phyloP scores from a whole-genome alignment of 139 green algal genomes.

The Micromonas commoda region DNA sequence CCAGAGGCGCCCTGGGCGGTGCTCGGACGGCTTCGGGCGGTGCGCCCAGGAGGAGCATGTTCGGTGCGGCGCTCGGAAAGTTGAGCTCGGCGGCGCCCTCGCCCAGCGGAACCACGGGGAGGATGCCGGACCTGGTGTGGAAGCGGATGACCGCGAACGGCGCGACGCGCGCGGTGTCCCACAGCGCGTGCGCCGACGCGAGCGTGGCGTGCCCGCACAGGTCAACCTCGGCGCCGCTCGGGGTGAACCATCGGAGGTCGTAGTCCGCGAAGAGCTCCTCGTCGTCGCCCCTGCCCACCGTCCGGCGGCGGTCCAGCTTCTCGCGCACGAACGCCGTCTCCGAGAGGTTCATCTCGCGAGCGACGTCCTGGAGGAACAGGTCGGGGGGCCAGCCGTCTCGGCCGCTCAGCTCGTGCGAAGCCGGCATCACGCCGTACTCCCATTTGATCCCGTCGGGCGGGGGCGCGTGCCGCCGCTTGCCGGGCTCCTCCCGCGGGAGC shows the following conservation, averaged over 20 bases:
- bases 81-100: background rate
- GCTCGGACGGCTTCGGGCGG: too few species aligned
- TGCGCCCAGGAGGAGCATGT: background rate
- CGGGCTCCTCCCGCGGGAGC: background rate
- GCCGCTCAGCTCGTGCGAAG: background rate
- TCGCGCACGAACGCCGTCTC: constrained; percentile 12
- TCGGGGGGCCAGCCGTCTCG: background rate
- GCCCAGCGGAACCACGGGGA: background rate
- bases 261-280: background rate
- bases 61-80: background rate
- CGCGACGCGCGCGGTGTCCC: background rate
- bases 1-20: too few species aligned
- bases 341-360: background rate
- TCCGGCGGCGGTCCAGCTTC: background rate
- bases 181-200: constrained; percentile 28
- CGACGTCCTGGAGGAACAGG: background rate
- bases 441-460: too few species aligned
- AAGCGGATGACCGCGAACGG: background rate
- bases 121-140: too few species aligned
- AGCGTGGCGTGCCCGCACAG: constrained; percentile 68
- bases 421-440: too few species aligned
- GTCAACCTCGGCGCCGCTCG: constrained; percentile 34
- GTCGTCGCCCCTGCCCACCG: background rate
- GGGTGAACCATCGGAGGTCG: constrained; percentile 12
- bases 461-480: background rate